A percentile compares a stretch with the other conserved stretches of the same genome.
These are phyloP conservation scores for Colletotrichum neosansevieriae DNA, from an alignment of 2,329 filamentous ascomycete genomes.

Conservation along the genomic window DNA sequence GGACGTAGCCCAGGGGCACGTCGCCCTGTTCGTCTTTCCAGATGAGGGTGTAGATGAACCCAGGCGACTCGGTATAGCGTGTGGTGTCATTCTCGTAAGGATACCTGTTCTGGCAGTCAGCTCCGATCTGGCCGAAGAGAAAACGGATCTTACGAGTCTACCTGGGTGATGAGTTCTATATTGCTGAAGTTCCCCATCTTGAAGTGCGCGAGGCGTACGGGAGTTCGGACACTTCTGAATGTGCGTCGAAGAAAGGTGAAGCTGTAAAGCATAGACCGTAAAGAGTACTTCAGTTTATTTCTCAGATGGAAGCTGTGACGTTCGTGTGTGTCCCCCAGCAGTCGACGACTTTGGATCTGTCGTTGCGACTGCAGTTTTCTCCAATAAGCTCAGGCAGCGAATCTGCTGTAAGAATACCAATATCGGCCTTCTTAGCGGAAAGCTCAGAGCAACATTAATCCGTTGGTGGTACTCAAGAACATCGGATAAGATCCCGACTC, in stretches of 20 bases:
- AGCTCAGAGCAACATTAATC: not conserved
- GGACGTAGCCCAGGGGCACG: slow-evolving; percentile 72
- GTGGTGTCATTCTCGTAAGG: slow-evolving; percentile 76
- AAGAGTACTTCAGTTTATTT: too few relatives aligned
- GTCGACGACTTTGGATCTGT: too few relatives aligned
- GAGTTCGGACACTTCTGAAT: not conserved
- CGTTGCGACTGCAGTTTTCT: too few relatives aligned
- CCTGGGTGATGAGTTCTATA: slow-evolving; percentile 65
- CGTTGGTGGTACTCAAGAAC: not conserved
- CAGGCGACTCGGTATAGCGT: slow-evolving; percentile 66
- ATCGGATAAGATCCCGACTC: not conserved
- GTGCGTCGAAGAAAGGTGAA: not conserved
- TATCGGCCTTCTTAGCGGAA: not conserved
- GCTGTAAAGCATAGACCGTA: not conserved
- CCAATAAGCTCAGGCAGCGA: too few relatives aligned
- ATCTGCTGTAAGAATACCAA: too few relatives aligned
- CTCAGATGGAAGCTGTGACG: too few relatives aligned
- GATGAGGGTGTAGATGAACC: slow-evolving; percentile 75
- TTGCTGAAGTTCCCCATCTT: slow-evolving; percentile 50
- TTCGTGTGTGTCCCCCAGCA: too few relatives aligned
- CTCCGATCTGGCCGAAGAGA: not conserved
- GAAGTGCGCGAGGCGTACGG: slow-evolving; percentile 33
- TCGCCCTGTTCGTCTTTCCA: slow-evolving; percentile 73
- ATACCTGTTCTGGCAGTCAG: slow-evolving; percentile 67
- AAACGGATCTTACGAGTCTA: slow-evolving; percentile 62